phyloP scores from a whole-genome alignment of 306 rosid species.

The Quillaja saponaria region DNA sequence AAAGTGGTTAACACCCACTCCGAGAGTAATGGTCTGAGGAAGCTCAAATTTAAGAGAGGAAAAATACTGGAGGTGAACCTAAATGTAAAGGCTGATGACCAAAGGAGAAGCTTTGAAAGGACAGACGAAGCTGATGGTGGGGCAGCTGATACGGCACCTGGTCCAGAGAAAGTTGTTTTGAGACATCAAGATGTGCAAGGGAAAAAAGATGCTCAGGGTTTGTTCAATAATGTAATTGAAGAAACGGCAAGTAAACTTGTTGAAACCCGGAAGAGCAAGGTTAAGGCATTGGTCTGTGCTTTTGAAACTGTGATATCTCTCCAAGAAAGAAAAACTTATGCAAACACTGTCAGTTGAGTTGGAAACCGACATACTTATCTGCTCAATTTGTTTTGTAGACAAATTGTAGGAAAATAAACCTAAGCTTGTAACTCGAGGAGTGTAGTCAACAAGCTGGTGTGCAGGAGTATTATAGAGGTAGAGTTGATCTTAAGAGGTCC shows the following conservation, averaged over 20 bases:
- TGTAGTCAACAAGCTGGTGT: conserved; percentile 40
- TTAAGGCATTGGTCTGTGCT: conserved; percentile 97
- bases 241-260: conserved; percentile 90
- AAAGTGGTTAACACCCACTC: conserved; percentile 52
- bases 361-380: neutral
- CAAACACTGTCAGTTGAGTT: conserved; percentile 43
- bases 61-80: conserved; percentile 45
- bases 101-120: conserved; percentile 52
- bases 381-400: conserved; percentile 25
- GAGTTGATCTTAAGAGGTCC: conserved; percentile 30
- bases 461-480: conserved; percentile 32
- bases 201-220: conserved; percentile 70
- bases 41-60: conserved; percentile 69
- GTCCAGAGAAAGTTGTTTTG: conserved; percentile 61
- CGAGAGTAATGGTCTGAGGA: conserved; percentile 55
- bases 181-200: conserved; percentile 71
- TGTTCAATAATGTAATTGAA: conserved; percentile 82
- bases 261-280: conserved; percentile 82
- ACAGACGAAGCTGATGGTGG: conserved; percentile 39
- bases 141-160: conserved; percentile 14
- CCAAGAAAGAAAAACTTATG: conserved; percentile 68
- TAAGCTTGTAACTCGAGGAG: conserved; percentile 37
- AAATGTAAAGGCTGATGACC: conserved; percentile 20
- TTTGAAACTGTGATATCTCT: conserved; percentile 97
- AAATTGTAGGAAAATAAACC: conserved; percentile 42